These are phyloP conservation scores for Podila clonocystis DNA, from an alignment of 192 early-diverging fungal species.

Conservation along the genomic window DNA sequence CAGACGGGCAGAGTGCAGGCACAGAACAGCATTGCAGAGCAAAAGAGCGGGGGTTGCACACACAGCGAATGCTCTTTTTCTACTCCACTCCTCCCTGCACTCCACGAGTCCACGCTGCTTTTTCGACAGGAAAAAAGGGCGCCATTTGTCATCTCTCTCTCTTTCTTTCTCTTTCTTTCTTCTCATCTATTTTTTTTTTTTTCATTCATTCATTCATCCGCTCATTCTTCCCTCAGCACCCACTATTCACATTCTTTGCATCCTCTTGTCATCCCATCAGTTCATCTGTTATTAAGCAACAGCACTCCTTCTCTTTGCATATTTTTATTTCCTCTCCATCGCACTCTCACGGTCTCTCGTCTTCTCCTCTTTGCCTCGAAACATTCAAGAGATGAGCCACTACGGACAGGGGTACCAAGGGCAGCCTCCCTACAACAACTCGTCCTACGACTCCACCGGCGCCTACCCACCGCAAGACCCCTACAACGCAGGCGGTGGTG, in stretches of 20 bases:
- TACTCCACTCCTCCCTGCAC: too few relatives aligned
- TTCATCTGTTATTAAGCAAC: background rate
- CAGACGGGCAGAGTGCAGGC: too few relatives aligned
- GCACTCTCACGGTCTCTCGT: background rate
- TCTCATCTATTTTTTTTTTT: too few relatives aligned
- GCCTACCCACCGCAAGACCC: conserved; percentile 15
- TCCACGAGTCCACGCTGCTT: too few relatives aligned
- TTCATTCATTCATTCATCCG: background rate
- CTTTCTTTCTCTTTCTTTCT: background rate
- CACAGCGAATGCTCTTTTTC: too few relatives aligned
- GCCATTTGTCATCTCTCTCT: background rate
- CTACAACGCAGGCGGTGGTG: background rate
- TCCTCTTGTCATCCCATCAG: too few relatives aligned
- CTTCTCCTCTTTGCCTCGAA: background rate
- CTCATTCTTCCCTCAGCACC: background rate
- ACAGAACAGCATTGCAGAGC: too few relatives aligned
- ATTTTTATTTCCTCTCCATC: background rate
- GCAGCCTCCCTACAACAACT: background rate
- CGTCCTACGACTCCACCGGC: conserved; percentile 4
- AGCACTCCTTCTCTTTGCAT: background rate
- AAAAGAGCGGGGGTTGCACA: too few relatives aligned
- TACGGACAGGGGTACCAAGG: conserved; percentile 18
- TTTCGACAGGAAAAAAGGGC: background rate
- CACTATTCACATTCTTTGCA: background rate
- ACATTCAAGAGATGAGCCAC: conserved; percentile 8